Conservation (phyloP, 2,329 filamentous ascomycete genomes). For the Ceratocystis colombiana region DNA sequence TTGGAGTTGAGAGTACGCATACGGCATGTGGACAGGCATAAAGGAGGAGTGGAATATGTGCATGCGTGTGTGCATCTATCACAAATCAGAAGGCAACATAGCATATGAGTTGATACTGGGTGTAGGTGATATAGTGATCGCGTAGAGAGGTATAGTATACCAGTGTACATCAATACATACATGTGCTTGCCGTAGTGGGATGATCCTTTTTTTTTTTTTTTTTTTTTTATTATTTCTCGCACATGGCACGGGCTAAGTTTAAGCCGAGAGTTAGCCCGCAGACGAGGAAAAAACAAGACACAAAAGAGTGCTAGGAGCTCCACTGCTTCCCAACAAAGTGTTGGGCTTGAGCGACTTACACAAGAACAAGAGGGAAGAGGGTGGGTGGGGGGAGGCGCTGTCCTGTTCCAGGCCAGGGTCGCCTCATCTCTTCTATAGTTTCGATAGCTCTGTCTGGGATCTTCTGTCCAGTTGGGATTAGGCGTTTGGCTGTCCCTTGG, state of each 20-base stretch:
- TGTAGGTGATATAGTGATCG: no score
- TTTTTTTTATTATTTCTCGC: not conserved
- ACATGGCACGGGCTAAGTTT: slow-evolving; percentile 16
- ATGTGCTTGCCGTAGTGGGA: not conserved
- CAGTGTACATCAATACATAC: not conserved
- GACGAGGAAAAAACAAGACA: not conserved
- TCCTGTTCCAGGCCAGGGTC: not conserved
- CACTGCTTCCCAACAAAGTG: slow-evolving; percentile 24
- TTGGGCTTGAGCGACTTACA: slow-evolving; percentile 6
- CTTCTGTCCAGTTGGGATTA: not conserved
- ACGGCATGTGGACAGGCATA: not conserved
- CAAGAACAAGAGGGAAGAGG: slow-evolving; percentile 2
- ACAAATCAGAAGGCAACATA: not conserved
- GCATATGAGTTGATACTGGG: not conserved
- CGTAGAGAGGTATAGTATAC: no score
- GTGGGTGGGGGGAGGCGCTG: not conserved
- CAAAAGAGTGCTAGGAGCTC: not conserved
- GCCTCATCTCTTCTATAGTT: not conserved
- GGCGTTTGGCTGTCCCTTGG: not conserved
- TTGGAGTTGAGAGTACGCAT: slow-evolving; percentile 2
- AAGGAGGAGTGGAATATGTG: not conserved
- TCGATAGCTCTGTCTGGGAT: not conserved
- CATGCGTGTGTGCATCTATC: slow-evolving; percentile 1
- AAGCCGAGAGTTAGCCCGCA: slow-evolving; percentile 15
- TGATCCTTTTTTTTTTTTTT: not conserved